These are phyloP conservation scores for Penicillium sclerotiorum DNA, from an alignment of 2,329 filamentous ascomycete species.

Conservation along the genomic window DNA sequence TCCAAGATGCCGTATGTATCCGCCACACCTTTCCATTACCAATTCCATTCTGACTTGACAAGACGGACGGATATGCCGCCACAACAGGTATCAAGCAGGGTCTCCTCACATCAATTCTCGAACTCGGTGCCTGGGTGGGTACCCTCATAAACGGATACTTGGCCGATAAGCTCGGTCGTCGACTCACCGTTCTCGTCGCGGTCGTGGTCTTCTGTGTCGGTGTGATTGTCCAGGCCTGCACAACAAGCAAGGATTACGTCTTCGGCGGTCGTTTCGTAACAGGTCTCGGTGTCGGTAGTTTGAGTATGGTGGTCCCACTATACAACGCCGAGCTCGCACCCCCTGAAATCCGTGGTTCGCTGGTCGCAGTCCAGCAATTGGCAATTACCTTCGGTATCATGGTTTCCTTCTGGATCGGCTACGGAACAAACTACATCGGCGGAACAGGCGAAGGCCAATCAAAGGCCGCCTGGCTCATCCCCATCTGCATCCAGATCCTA, in stretches of 20 bases:
- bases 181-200: slow-evolving; percentile 36
- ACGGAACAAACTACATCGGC: slow-evolving; percentile 64
- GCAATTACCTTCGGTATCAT: slow-evolving; percentile 50
- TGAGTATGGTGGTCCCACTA: slow-evolving; percentile 46
- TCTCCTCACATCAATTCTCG: slow-evolving; percentile 44
- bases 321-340: slow-evolving; percentile 45
- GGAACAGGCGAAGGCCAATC: slow-evolving; percentile 62
- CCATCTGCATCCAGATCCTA: slow-evolving; percentile 69
- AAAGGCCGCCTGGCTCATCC: slow-evolving; percentile 73
- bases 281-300: slow-evolving; percentile 46
- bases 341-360: slow-evolving; percentile 45
- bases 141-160: slow-evolving; percentile 41
- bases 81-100: slow-evolving; percentile 32
- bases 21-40: slow-evolving; percentile 3
- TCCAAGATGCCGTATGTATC: slow-evolving; percentile 48
- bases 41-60: not conserved
- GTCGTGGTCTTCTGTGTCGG: slow-evolving; percentile 41
- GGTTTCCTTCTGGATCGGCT: slow-evolving; percentile 47
- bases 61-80: slow-evolving; percentile 33
- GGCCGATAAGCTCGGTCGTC: slow-evolving; percentile 39
- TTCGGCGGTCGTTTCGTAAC: slow-evolving; percentile 46
- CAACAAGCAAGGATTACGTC: slow-evolving; percentile 33
- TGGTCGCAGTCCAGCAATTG: slow-evolving; percentile 47
- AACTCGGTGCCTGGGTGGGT: slow-evolving; percentile 44
- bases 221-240: slow-evolving; percentile 42